phyloP scores from a whole-genome alignment of 345 rosid species.

The Angophora floribunda region DNA sequence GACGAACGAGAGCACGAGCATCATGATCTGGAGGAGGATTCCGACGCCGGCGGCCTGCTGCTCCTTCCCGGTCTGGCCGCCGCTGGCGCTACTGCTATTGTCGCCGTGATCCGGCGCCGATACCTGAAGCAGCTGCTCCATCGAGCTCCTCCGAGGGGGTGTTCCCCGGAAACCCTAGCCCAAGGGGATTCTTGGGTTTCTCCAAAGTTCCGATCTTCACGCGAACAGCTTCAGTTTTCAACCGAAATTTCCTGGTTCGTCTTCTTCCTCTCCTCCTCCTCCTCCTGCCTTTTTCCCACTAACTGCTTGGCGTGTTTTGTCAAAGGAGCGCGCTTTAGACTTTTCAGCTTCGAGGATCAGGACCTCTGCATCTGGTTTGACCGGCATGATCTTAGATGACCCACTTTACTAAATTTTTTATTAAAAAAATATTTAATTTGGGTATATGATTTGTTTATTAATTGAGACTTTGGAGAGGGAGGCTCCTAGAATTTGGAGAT shows the following conservation, averaged over 20 bases:
- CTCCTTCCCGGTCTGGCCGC: constrained; percentile 42
- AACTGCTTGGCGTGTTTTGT: background rate
- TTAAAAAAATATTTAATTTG: background rate
- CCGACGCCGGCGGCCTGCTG: constrained; percentile 99
- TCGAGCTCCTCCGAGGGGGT: background rate
- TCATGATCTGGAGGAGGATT: constrained; percentile 98
- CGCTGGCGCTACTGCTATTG: background rate
- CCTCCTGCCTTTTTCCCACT: background rate
- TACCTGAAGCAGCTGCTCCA: constrained; percentile 5
- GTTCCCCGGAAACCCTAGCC: background rate
- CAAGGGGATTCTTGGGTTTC: background rate
- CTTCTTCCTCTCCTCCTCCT: background rate
- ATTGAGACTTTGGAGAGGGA: background rate
- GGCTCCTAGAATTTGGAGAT: background rate
- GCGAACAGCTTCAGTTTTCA: background rate
- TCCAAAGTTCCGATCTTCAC: background rate
- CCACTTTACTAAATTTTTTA: background rate
- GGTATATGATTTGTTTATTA: background rate
- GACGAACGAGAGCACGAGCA: constrained; percentile 97
- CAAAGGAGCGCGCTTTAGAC: background rate
- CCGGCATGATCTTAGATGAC: background rate
- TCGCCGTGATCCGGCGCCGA: background rate
- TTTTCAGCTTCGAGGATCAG: background rate
- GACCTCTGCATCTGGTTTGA: background rate
- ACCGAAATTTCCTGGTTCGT: background rate